Evolutionary conservation across 2,329 filamentous ascomycete genomes (phyloP).

Genomic region (Monosporascus sp.): DNA sequence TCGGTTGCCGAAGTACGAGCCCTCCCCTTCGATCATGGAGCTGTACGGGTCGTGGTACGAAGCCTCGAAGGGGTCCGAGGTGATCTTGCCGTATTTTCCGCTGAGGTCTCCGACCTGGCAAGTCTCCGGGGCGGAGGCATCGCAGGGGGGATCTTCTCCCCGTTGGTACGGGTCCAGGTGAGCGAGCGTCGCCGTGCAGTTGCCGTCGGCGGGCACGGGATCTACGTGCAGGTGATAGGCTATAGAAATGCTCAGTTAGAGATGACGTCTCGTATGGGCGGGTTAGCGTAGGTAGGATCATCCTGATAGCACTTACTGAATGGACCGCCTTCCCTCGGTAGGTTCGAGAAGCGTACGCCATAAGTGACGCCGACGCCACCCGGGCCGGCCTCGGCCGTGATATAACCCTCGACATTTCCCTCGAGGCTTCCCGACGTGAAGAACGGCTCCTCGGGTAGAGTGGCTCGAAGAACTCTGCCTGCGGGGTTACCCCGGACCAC

Average conservation of each 20-base stretch:
- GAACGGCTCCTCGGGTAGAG: conserved; percentile 48
- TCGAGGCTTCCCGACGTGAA: conserved; percentile 41
- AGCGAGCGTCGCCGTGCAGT: conserved; percentile 62
- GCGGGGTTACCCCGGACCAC: conserved; percentile 50
- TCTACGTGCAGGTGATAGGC: conserved; percentile 69
- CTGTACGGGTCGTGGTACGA: conserved; percentile 53
- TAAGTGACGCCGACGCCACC: conserved; percentile 52
- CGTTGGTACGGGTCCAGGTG: conserved; percentile 69
- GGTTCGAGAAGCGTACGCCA: conserved; percentile 50
- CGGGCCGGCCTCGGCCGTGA: conserved; percentile 40
- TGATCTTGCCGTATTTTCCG: conserved; percentile 66
- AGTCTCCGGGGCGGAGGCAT: conserved; percentile 48
- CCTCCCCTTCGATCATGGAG: conserved; percentile 45
- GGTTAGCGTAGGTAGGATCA: background rate
- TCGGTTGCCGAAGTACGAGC: conserved; percentile 59
- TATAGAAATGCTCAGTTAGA: conserved; percentile 25
- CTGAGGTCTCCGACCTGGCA: conserved; percentile 75
- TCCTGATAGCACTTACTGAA: conserved; percentile 45
- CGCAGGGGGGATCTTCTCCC: conserved; percentile 57
- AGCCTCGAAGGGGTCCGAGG: conserved; percentile 40
- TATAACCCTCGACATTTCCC: conserved; percentile 50
- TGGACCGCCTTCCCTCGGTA: conserved; percentile 52
- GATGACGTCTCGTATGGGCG: background rate
- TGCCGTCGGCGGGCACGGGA: conserved; percentile 60
- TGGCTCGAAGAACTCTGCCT: conserved; percentile 49